Base-by-base conservation (phyloP, 257 asterid species). In the Thymus quinquecostatus region DNA sequence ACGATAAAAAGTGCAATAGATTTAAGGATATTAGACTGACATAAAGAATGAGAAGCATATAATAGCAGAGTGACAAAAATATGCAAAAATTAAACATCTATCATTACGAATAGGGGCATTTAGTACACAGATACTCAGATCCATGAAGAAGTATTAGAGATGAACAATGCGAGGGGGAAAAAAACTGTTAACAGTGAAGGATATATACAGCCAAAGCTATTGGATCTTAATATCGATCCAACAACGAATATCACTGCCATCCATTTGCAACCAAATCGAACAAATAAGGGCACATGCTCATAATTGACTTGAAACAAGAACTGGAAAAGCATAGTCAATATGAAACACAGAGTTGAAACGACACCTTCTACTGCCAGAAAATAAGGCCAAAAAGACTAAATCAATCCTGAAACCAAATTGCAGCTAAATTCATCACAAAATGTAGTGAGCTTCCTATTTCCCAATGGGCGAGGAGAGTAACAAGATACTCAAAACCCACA, bases 301-400 rank as follows among this genome's bases (percentile, higher is more conserved):
- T 30, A 28, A 57, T 45, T 54, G 41, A 57, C 41, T 65, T 69
- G 27, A 50, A 55, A 74, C 38, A 50, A 28, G 60, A 3, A 30
- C 59, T 4, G 10, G 27, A 1, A 68, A 13, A 36, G 21, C 3
- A 8, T 14, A 34, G 32, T 33, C 72, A 60, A 64, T n/a, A 40
- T 30, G 21, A 49, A 57, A 65, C 44, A 63, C 33, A 69, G 12
- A n/a, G n/a, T 59, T 45, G n/a, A n/a, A 21, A 21, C 58, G 63
- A 30, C 60, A 50, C 71, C 63, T 66, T 57, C 68, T 32, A 59
- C 47, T 50, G 10, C 67, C 14, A 68, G 69, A 10, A 58, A 53
- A 43, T 28, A 21, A 68, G 51, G 40, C 33, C 29, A n/a, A 51
- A 13, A 33, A 2, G 53, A 30, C 54, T 55, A 54, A 66, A 68